Base-by-base conservation (phyloP, 208 protist genomes). In the Leishmania tropica region DNA sequence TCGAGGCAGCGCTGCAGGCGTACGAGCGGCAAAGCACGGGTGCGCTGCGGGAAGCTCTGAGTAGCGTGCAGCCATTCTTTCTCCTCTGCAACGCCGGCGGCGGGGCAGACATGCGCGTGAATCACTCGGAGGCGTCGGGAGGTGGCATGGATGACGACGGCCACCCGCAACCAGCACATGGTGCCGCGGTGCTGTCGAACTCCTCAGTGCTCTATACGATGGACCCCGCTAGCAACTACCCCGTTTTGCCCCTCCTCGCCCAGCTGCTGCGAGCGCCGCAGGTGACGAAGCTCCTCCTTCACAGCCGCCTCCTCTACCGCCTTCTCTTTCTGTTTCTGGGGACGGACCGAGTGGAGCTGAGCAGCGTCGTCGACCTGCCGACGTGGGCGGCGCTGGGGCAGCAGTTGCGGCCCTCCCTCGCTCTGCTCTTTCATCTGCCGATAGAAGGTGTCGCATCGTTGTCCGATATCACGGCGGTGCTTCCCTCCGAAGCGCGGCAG, bases 261-360 rank as follows among this genome's bases (percentile, higher is more conserved):
- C 79, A 84, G 77, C 88, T 96, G 17, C 88, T 96, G 51, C 81
- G 75, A 11, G 70, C 86, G 3, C 76, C 86, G 13, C 47, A 35
- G 10, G 90, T 94, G 21, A 81, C 73, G 6, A 95, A 94, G 70
- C 79, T 96, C 31, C 60, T 95, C 13, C 68, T 93, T 13, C 89
- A 92, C 64, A 83, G 88, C 10, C 84, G 70, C 35, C 80, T 87
- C 53, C 74, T 96, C 35, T 93, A 93, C 77, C 90, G 85, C 5
- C 81, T 95, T 19, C 87, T 96, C 2, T 95, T 95, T 73, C 42
- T 91, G 10, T 95, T 92, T 79, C 86, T 96, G 17, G 93, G 93
- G 53, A 95, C 91, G 8, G 93, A 96, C 60, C 89, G 91, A 3
- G 83, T 96, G 21, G 88, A 90, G 8, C 81, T 95, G 28, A 56